Base-by-base conservation (phyloP, 2,329 filamentous ascomycete species). In the Shiraia bambusicola region DNA sequence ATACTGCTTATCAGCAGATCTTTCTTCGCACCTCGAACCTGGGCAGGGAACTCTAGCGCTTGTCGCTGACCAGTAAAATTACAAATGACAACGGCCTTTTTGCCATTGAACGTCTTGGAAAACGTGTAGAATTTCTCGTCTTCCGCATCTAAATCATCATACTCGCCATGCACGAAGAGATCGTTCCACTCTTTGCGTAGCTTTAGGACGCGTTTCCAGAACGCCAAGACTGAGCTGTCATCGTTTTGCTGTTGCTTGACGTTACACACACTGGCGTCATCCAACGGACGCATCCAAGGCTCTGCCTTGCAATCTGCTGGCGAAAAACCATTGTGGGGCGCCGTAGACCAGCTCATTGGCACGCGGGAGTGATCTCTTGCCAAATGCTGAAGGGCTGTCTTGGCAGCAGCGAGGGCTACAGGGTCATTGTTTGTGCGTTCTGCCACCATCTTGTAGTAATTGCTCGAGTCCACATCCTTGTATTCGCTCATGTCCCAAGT, bases 341-440 rank as follows among this genome's bases (percentile, higher is more conserved):
- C 68, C 0, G 63, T 72, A 40, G 75, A 75, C 84, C 84, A 88
- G 49, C 84, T 82, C 70, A 88, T 80, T 0, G 84, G 84, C 3
- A 81, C 76, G n/a, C 84, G 74, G 7, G 82, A 76, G 57, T 88
- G 80, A 59, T 88, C 84, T 24, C 83, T 72, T 5, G 77, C 82
- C 22, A 86, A 76, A 44, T 76, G 72, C 49, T 82, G 77, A 37
- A 87, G 69, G 28, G 78, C 72, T 7, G 70, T 63, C 53, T 76
- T 73, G 0, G 75, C 77, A 27, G 74, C 69, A 10, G 69, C 69
- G 2, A 80, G 64, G 14, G 67, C 66, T 6, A 54, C 41, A 11
- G 58, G 41, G 40, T 71, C 58, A 31, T 63, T 49, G 10, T 54
- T 48, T 6, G 47, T 61, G 26, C 56, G 52, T 16, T 41, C 31